phyloP scores from a whole-genome alignment of 2,329 filamentous ascomycete species.

The Epichloe gansuensis region DNA sequence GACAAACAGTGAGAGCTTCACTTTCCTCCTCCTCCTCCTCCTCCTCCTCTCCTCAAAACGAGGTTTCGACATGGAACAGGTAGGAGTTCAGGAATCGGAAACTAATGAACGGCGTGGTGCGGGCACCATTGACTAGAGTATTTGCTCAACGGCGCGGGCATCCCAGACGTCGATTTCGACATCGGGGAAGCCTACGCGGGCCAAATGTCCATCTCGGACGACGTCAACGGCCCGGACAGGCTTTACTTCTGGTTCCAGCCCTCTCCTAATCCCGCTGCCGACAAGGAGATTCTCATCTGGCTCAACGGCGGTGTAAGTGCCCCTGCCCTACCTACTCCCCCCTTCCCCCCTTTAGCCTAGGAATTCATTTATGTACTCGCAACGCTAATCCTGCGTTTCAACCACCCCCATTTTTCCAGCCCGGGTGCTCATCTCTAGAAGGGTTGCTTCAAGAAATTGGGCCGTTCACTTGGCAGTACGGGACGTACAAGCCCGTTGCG shows the following conservation, averaged over 20 bases:
- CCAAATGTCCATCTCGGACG: conserved; percentile 38
- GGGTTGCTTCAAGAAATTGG: conserved; percentile 69
- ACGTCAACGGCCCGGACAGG: conserved; percentile 25
- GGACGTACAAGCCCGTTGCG: conserved; percentile 51
- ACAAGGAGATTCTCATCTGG: conserved; percentile 52
- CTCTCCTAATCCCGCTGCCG: conserved; percentile 27
- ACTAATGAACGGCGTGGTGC: no score
- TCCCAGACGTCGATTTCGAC: conserved; percentile 55
- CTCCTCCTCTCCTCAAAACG: background rate
- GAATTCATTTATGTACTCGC: no score
- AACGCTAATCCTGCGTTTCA: background rate
- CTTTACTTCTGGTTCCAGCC: conserved; percentile 44
- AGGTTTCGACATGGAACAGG: no score
- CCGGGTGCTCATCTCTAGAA: conserved; percentile 48
- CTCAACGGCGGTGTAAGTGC: conserved; percentile 38
- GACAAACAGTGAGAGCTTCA: conserved; percentile 4
- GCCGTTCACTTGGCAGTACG: conserved; percentile 58
- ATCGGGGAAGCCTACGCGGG: conserved; percentile 47
- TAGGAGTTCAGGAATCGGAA: no score
- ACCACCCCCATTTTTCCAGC: conserved; percentile 10
- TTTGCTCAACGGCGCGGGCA: conserved; percentile 44
- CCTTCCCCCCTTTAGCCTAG: no score
- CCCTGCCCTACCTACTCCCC: background rate
- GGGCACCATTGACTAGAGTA: conserved; percentile 28
- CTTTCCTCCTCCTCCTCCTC: no score